Evolutionary conservation across 2,329 filamentous ascomycete species (phyloP), one percentile per base, ranked within the genome.

Genomic region (Venturia effusa): DNA sequence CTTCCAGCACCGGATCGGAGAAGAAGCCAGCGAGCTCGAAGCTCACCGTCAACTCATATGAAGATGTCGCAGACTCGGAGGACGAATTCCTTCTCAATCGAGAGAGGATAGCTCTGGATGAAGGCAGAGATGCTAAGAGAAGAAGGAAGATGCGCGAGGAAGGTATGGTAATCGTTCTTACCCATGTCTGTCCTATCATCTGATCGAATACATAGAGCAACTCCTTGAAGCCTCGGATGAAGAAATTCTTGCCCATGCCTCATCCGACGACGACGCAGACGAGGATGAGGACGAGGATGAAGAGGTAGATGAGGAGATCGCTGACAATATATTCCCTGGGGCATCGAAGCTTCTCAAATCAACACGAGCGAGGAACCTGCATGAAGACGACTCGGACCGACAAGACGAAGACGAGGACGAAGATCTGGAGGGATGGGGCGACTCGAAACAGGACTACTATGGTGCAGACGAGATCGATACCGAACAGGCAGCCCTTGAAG

Each of bases 51-150:
- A 61, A 64, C 34, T 24, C 62, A 32, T 64, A 61, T n/a, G 87
- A 93, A 75, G 91, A 96, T 76, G 88, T 99, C 69, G 90, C 92
- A 68, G 88, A 97, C 74, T 95, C 92, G 1, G 91, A 96, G 74
- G 94, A 99, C 74, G 91, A 96, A 73, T 96, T 96, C 74, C 90
- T 93, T 71, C 80, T 92, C 66, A 88, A 92, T 67, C 85, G 89
- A 68, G 94, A 99, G 76, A 88, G 90, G 72, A 86, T 99, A 67
- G 76, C 93, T 70, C 82, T 99, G 43, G 90, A 96, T 37, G 91
- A 96, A 68, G 88, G 83, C 40, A 90, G 88, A 17, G 83, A 85
- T 45, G 86, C 86, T 37, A 97, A 97, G 78, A 86, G 90, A 68
- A 82, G 87, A 71, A 85, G 88, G 70, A 88, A 86, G 69, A 76